phyloP scores from a whole-genome alignment of 2,329 filamentous ascomycete genomes.

The Diplodia intermedia region DNA sequence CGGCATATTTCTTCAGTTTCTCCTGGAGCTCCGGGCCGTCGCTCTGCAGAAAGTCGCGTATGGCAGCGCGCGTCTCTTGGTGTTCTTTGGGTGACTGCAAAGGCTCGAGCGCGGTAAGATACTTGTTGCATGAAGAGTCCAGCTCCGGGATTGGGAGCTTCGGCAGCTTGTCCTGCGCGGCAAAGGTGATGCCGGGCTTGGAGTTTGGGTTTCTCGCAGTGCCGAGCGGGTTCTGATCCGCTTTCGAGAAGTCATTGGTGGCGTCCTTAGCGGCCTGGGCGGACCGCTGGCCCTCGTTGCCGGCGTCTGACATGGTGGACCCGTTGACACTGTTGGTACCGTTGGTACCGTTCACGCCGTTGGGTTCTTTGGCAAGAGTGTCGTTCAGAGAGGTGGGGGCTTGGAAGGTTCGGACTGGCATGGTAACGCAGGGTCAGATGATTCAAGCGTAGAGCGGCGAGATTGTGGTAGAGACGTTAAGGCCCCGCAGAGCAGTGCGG shows the following conservation, averaged over 20 bases:
- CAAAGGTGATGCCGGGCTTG: slow-evolving; percentile 82
- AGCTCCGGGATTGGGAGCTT: slow-evolving; percentile 94
- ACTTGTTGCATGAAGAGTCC: slow-evolving; percentile 77
- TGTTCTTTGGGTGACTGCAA: slow-evolving; percentile 83
- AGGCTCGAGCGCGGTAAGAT: slow-evolving; percentile 78
- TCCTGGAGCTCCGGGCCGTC: slow-evolving; percentile 89
- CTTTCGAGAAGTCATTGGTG: slow-evolving; percentile 55
- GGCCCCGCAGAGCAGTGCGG: slow-evolving; percentile 83
- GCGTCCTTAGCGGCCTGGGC: slow-evolving; percentile 62
- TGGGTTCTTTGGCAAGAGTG: slow-evolving; percentile 59
- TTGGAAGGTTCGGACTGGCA: slow-evolving; percentile 74
- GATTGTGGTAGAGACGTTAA: slow-evolving; percentile 81
- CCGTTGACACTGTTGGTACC: slow-evolving; percentile 46
- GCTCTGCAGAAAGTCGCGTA: slow-evolving; percentile 79
- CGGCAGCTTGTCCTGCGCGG: slow-evolving; percentile 84
- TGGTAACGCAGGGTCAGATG: slow-evolving; percentile 57
- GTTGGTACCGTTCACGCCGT: slow-evolving; percentile 37
- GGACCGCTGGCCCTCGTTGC: slow-evolving; percentile 50
- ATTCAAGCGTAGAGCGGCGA: slow-evolving; percentile 75
- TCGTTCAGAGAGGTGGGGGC: slow-evolving; percentile 76
- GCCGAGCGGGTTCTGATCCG: slow-evolving; percentile 55
- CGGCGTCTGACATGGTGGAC: slow-evolving; percentile 47
- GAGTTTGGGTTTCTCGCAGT: slow-evolving; percentile 60
- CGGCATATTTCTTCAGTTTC: slow-evolving; percentile 87
- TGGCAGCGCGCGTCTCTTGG: slow-evolving; percentile 78